These are phyloP conservation scores for Coprinellus micaceus DNA, from an alignment of 768 basidiomycete species.

Conservation along the genomic window DNA sequence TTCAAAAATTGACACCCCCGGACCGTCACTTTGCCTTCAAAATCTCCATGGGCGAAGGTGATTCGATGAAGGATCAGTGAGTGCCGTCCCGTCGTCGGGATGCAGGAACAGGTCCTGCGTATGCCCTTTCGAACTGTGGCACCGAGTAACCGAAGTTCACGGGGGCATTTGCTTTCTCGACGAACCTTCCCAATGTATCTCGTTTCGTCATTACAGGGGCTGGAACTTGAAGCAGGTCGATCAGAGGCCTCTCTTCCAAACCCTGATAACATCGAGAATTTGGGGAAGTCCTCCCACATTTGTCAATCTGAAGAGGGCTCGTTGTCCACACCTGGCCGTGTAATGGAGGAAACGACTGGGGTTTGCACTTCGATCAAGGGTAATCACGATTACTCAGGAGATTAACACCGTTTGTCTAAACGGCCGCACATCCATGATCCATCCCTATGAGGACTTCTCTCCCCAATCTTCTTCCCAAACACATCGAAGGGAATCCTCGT, in stretches of 20 bases:
- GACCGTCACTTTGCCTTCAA: no score
- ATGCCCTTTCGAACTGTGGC: background rate
- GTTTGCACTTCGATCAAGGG: background rate
- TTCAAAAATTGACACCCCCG: no score
- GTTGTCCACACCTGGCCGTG: no score
- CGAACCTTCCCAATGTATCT: background rate
- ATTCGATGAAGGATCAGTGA: no score
- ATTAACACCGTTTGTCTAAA: background rate
- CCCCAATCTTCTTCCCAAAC: background rate
- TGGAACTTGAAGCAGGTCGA: background rate
- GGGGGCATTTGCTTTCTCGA: background rate
- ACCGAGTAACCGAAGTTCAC: constrained; percentile 1
- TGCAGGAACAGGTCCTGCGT: background rate
- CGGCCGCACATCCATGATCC: background rate
- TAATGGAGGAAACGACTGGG: no score
- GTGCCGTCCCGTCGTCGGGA: no score
- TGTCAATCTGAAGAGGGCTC: background rate
- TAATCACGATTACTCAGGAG: constrained; percentile 1
- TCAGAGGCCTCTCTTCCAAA: constrained; percentile 1
- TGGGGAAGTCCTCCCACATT: constrained; percentile 1
- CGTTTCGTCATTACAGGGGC: background rate
- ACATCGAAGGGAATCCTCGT: background rate
- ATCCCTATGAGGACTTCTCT: background rate
- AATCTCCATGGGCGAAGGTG: no score
- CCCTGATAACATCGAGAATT: background rate